A percentile compares a stretch with the other conserved stretches of the same genome.
Conservation (phyloP, 1,284 basidiomycete genomes). For the Ganoderma multipileum region DNA sequence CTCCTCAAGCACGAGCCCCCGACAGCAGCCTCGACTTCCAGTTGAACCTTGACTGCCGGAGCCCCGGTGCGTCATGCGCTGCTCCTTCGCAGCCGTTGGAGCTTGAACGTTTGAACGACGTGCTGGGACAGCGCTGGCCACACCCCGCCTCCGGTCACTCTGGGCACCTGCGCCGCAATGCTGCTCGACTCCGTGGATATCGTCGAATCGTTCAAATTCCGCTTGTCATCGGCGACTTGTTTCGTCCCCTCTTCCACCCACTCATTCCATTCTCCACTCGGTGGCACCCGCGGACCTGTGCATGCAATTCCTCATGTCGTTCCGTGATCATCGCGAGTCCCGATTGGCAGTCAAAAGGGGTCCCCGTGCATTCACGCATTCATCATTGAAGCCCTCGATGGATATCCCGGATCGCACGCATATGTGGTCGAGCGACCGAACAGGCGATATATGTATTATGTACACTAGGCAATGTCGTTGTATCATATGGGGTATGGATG, state of each 20-base stretch:
- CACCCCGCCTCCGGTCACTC: constrained; percentile 3
- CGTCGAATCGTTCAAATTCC: constrained; percentile 5
- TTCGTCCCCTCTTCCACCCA: not conserved
- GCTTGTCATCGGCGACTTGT: constrained; percentile 18
- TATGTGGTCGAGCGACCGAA: not conserved
- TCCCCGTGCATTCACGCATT: not conserved
- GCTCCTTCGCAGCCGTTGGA: not conserved
- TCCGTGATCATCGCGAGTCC: constrained; percentile 3
- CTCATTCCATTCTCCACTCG: not conserved
- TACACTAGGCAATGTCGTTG: constrained; percentile 20
- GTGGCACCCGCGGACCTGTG: constrained; percentile 3
- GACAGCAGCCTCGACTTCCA: constrained; percentile 20
- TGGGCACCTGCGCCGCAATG: constrained; percentile 5
- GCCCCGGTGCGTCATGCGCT: constrained; percentile 4
- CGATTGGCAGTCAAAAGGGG: not conserved
- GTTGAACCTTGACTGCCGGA: not conserved
- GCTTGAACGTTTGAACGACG: constrained; percentile 3
- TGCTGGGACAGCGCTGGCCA: not conserved
- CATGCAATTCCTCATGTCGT: not conserved
- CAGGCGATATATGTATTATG: constrained; percentile 10
- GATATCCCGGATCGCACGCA: not conserved
- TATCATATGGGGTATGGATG: constrained; percentile 31
- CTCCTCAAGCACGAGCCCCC: constrained; percentile 57
- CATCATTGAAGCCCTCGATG: not conserved
- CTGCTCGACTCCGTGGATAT: constrained; percentile 10